Evolutionary conservation across 169 alveolate species (phyloP).

Genomic region (Cryptosporidium muris): DNA sequence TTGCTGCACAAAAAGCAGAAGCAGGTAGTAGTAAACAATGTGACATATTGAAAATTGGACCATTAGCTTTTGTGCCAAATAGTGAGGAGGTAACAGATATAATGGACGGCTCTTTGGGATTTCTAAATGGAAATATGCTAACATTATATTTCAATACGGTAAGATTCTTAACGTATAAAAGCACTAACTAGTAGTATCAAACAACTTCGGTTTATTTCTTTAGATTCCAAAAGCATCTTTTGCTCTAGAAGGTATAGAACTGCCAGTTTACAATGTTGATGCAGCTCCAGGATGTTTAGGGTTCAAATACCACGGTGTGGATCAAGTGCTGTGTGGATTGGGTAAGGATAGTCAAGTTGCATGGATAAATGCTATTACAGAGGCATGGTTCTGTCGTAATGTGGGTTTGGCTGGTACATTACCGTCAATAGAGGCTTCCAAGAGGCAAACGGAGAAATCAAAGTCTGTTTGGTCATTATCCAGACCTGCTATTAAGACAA

Average conservation of each 20-base stretch:
- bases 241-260: slow-evolving; percentile 76
- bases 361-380: slow-evolving; percentile 79
- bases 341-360: slow-evolving; percentile 75
- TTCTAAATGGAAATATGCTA: slow-evolving; percentile 52
- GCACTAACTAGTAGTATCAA: not conserved
- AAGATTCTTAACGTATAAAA: slow-evolving; percentile 7
- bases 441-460: not conserved
- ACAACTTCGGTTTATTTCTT: not conserved
- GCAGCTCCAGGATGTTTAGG: slow-evolving; percentile 72
- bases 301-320: slow-evolving; percentile 75
- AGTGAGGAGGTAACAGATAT: slow-evolving; percentile 72
- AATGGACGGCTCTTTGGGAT: slow-evolving; percentile 72
- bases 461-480: slow-evolving; percentile 10
- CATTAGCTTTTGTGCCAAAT: slow-evolving; percentile 76
- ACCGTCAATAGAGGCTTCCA: not conserved
- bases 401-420: slow-evolving; percentile 78
- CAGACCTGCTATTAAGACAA: slow-evolving; percentile 47
- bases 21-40: slow-evolving; percentile 53
- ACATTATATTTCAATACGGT: slow-evolving; percentile 47
- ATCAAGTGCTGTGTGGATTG: slow-evolving; percentile 76
- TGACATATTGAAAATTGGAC: slow-evolving; percentile 78
- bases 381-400: slow-evolving; percentile 80
- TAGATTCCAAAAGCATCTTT: slow-evolving; percentile 70
- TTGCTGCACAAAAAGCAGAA: slow-evolving; percentile 72
- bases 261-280: slow-evolving; percentile 74